These are phyloP conservation scores for Globisporangium nunn DNA, from an alignment of 352 stramenopile genomes.

Conservation along the genomic window DNA sequence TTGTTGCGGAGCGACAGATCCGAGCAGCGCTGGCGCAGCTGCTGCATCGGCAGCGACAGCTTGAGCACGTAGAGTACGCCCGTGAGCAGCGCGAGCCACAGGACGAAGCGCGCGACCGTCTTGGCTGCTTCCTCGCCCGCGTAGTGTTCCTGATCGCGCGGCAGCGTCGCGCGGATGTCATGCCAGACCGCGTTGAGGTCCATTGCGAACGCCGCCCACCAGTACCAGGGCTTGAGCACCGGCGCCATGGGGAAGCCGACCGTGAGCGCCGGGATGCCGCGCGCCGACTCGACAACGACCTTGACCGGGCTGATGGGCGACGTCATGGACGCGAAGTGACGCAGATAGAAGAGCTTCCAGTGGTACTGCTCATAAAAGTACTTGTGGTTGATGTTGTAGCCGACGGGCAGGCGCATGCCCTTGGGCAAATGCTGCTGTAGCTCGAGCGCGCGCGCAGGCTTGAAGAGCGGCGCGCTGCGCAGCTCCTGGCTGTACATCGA, in stretches of 20 bases:
- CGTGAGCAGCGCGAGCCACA: constrained; percentile 52
- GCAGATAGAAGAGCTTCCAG: constrained; percentile 83
- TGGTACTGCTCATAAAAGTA: constrained; percentile 88
- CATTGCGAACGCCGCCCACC: constrained; percentile 79
- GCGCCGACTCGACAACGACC: constrained; percentile 78
- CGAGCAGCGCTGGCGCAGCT: constrained; percentile 51
- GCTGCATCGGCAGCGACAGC: constrained; percentile 49
- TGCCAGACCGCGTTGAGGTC: constrained; percentile 81
- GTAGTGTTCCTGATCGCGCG: constrained; percentile 59
- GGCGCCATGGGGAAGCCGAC: constrained; percentile 85
- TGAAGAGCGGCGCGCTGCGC: constrained; percentile 67
- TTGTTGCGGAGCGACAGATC: constrained; percentile 51
- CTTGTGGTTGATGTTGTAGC: constrained; percentile 91
- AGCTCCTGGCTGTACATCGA: constrained; percentile 84
- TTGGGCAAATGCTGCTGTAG: constrained; percentile 26
- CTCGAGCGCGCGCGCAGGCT: constrained; percentile 27
- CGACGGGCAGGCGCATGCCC: constrained; percentile 76
- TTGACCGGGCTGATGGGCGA: constrained; percentile 79
- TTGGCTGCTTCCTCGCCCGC: constrained; percentile 59
- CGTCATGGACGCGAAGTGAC: constrained; percentile 83
- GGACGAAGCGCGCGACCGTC: constrained; percentile 52
- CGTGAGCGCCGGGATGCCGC: constrained; percentile 67
- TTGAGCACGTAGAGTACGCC: constrained; percentile 53
- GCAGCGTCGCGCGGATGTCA: constrained; percentile 73
- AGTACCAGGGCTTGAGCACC: constrained; percentile 86